Evolutionary conservation across 345 rosid genomes (phyloP).

Genomic region (Salix exigua): DNA sequence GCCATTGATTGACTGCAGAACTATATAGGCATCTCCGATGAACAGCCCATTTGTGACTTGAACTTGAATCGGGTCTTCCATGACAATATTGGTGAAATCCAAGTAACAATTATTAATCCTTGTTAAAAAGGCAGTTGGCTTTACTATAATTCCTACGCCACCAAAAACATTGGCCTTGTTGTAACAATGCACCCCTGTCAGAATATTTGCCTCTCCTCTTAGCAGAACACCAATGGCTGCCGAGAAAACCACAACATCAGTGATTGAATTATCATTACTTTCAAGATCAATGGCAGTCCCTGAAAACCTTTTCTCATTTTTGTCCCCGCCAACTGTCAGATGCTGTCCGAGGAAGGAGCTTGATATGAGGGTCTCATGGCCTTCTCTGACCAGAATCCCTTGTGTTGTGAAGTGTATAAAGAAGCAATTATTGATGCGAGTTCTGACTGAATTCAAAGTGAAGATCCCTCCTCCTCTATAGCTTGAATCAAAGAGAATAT

Average conservation of each 20-base stretch:
- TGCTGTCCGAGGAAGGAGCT: conserved; percentile 56
- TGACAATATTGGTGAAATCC: conserved; percentile 50
- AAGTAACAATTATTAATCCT: conserved; percentile 63
- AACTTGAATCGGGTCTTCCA: conserved; percentile 64
- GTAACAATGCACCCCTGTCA: conserved; percentile 66
- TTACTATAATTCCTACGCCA: conserved; percentile 59
- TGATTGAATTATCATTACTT: conserved; percentile 59
- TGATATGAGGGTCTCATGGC: conserved; percentile 69
- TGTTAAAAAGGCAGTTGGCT: conserved; percentile 31
- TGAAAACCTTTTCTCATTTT: conserved; percentile 39
- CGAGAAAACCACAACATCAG: conserved; percentile 58
- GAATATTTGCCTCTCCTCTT: conserved; percentile 55
- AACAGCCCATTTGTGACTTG: conserved; percentile 59
- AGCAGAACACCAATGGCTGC: conserved; percentile 53
- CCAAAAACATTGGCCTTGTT: conserved; percentile 68
- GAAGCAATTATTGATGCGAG: conserved; percentile 49
- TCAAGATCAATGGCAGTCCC: conserved; percentile 63
- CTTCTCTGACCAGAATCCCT: conserved; percentile 53
- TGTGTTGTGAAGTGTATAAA: conserved; percentile 62
- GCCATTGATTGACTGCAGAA: conserved; percentile 46
- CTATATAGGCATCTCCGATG: conserved; percentile 55
- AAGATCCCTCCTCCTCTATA: conserved; percentile 57
- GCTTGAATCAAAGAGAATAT: conserved; percentile 62
- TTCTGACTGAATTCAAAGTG: conserved; percentile 49
- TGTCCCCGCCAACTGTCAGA: conserved; percentile 55